Conservation (phyloP, 129 eudicot genomes). For the Helianthus tuberosus region DNA sequence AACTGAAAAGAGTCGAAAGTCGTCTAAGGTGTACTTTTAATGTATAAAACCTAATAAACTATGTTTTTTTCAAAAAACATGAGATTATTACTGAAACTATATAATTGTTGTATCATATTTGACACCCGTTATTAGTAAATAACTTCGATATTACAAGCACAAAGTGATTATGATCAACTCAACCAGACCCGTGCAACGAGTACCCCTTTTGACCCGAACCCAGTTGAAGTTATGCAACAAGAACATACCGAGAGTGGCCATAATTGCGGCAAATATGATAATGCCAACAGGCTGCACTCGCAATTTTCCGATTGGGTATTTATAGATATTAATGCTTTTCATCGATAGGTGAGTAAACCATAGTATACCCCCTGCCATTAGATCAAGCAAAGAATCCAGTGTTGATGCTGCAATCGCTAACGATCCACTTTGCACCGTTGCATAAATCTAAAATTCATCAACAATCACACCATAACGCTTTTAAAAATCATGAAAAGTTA, state of each 20-base stretch:
- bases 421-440: constrained; percentile 72
- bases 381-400: constrained; percentile 73
- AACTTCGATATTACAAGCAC: background rate
- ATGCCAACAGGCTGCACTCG: constrained; percentile 80
- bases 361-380: constrained; percentile 76
- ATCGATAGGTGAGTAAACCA: constrained; percentile 74
- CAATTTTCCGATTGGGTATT: constrained; percentile 71
- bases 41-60: background rate
- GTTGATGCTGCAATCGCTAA: constrained; percentile 81
- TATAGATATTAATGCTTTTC: constrained; percentile 69
- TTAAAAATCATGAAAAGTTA: background rate
- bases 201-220: background rate
- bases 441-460: constrained; percentile 49
- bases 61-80: background rate
- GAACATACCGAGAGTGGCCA: constrained; percentile 76
- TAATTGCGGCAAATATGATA: constrained; percentile 72
- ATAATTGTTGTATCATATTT: background rate
- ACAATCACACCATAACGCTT: constrained; percentile 1
- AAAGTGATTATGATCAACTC: background rate
- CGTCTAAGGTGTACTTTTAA: background rate
- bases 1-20: background rate
- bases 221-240: background rate
- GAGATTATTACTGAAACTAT: background rate
- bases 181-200: background rate
- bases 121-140: background rate